phyloP scores from a whole-genome alignment of 2,329 filamentous ascomycete species.

The Cladosporium colombiae region DNA sequence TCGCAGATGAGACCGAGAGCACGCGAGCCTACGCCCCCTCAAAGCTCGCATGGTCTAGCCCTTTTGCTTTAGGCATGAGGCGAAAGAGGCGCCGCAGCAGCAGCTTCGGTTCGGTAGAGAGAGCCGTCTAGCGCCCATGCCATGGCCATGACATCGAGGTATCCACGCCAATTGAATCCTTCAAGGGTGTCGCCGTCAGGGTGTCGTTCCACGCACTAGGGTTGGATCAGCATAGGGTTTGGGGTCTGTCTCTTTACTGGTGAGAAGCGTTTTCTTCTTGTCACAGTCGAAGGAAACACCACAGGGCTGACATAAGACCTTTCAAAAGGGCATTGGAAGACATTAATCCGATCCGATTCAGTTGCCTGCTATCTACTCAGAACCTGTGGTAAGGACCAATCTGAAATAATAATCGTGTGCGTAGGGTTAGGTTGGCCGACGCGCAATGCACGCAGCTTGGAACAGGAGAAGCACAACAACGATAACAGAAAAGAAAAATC shows the following conservation, averaged over 20 bases:
- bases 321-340: not conserved
- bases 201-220: not conserved
- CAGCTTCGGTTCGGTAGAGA: not conserved
- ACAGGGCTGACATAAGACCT: not conserved
- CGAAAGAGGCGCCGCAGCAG: not conserved
- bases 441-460: not conserved
- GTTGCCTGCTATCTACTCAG: not conserved
- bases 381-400: not conserved
- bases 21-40: not conserved
- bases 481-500: not conserved
- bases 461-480: not conserved
- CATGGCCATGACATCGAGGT: not conserved
- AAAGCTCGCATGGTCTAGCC: conserved; percentile 12
- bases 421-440: not conserved
- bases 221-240: not conserved
- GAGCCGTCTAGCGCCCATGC: not conserved
- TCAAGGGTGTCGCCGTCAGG: not conserved
- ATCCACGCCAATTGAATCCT: not conserved
- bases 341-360: not conserved
- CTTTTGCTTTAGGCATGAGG: conserved; percentile 10
- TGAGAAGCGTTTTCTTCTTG: not conserved
- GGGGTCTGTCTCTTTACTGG: not conserved
- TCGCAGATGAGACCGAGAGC: not conserved
- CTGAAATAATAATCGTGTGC: not conserved
- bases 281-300: not conserved